Conservation (phyloP, 1,139 yeast species). For the Lodderomyces metapsilosis region DNA sequence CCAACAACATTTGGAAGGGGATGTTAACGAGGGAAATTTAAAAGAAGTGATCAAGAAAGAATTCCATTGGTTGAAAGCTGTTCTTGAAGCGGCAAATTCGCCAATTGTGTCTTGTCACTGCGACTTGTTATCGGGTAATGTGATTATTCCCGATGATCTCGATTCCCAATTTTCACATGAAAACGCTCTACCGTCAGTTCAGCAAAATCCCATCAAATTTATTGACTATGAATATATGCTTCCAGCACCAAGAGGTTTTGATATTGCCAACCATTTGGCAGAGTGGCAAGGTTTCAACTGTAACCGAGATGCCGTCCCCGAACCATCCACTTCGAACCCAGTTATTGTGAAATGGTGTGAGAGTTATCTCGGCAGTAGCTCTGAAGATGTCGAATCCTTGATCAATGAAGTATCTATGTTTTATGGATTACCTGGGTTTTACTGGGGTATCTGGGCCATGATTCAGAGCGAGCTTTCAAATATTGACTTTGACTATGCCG, state of each 20-base stretch:
- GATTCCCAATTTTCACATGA: background rate
- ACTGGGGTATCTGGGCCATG: constrained; percentile 86
- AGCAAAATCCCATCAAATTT: constrained; percentile 54
- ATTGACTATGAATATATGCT: constrained; percentile 82
- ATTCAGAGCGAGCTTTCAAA: constrained; percentile 70
- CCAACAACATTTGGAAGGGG: constrained; percentile 26
- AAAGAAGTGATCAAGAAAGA: constrained; percentile 45
- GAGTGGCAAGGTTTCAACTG: constrained; percentile 89
- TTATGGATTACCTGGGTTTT: constrained; percentile 81
- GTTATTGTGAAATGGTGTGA: constrained; percentile 55
- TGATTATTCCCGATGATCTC: constrained; percentile 54
- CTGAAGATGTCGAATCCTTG: constrained; percentile 30
- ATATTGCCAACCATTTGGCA: constrained; percentile 80
- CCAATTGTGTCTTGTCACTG: constrained; percentile 68
- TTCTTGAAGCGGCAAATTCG: constrained; percentile 41
- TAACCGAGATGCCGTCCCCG: constrained; percentile 58
- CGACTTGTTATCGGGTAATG: constrained; percentile 71
- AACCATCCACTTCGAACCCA: constrained; percentile 43
- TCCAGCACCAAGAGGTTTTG: constrained; percentile 80
- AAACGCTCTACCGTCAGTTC: constrained; percentile 25
- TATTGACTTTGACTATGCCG: constrained; percentile 71
- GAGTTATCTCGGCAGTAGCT: constrained; percentile 39
- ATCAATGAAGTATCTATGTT: constrained; percentile 57
- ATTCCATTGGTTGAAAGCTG: constrained; percentile 51
- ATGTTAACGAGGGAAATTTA: constrained; percentile 30